Evolutionary conservation across 2,329 filamentous ascomycete genomes (phyloP).

Genomic region (Sclerotinia minor): DNA sequence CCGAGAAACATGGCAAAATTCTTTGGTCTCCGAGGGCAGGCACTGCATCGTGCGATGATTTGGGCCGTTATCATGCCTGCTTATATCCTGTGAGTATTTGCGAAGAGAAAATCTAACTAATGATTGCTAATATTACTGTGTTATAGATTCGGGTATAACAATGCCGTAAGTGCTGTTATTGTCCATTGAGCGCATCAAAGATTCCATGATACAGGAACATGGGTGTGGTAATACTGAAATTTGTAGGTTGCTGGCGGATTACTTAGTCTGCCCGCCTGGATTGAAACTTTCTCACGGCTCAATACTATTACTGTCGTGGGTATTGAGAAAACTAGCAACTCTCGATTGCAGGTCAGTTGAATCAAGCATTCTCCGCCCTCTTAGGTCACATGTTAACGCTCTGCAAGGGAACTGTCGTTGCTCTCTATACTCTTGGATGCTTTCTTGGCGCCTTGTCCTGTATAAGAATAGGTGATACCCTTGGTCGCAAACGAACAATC

Average conservation of each 20-base stretch:
- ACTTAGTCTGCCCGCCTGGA: constrained; percentile 40
- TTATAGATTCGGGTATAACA: constrained; percentile 50
- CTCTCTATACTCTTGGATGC: constrained; percentile 47
- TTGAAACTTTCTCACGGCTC: constrained; percentile 25
- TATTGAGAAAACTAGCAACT: constrained; percentile 16
- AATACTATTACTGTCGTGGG: constrained; percentile 19
- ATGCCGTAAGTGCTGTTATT: constrained; percentile 29
- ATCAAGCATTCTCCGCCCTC: background rate
- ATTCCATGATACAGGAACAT: background rate
- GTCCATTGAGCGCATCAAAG: background rate
- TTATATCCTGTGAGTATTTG: constrained; percentile 61
- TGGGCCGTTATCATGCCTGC: constrained; percentile 68
- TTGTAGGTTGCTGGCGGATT: constrained; percentile 49
- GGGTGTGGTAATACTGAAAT: background rate
- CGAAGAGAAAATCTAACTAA: constrained; percentile 21
- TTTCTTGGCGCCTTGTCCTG: constrained; percentile 47
- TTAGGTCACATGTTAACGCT: background rate
- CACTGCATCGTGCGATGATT: constrained; percentile 52
- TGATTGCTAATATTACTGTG: background rate
- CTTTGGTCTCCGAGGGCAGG: constrained; percentile 60
- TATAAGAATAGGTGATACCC: constrained; percentile 48
- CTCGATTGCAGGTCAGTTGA: constrained; percentile 14
- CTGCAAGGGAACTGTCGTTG: constrained; percentile 24
- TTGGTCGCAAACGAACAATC: constrained; percentile 58
- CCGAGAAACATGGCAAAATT: constrained; percentile 51